Base-by-base conservation (phyloP, 768 basidiomycete genomes). In the Leccinum variicolor region DNA sequence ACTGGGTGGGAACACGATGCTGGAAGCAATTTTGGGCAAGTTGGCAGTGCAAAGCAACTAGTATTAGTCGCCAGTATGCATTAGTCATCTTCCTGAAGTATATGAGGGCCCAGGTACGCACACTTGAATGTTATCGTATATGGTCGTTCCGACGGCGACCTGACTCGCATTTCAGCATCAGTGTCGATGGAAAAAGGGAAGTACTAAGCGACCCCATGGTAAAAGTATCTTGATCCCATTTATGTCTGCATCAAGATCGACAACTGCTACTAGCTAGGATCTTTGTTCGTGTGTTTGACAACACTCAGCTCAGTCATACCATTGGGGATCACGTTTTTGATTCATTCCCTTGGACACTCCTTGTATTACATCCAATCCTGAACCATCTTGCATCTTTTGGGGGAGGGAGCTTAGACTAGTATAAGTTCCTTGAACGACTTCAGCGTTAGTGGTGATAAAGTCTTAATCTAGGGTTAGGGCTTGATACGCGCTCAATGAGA, bases 1-100 rank as follows among this genome's bases (percentile, higher is more conserved):
- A 53, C 71, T 97, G 14, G 94, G 94, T 1, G 94, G 94, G 14
- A 97, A 96, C 64, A 63, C 62, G 25, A 76, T 76, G 52, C 65
- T 96, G 29, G 83, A 83, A 62, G 75, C 68, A 6, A 77, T 89
- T 55, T 75, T 90, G 70, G 78, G 84, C 53, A 66, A 75, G 29
- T 69, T 91, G 57, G 73, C 76, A 52, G 76, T 50, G 28, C 11
- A 23, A 47, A 43, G 39, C n/a, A 21, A 11, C 15, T 36, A 45
- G 28, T 1, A 3, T 23, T 36, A 28, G 28, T 36, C 1, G 6
- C 17, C 3, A 34, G 5, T 21, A 31, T 19, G 82, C 3, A 23
- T 23, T 1, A 25, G 0, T 25, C 46, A 25, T 45, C 5, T 45
- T 10, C 21, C 21, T 19, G 19, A 11, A 19, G 41, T 19, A 43